Evolutionary conservation across 2,329 filamentous ascomycete species (phyloP).

Genomic region (Paracamarosporium sp.): DNA sequence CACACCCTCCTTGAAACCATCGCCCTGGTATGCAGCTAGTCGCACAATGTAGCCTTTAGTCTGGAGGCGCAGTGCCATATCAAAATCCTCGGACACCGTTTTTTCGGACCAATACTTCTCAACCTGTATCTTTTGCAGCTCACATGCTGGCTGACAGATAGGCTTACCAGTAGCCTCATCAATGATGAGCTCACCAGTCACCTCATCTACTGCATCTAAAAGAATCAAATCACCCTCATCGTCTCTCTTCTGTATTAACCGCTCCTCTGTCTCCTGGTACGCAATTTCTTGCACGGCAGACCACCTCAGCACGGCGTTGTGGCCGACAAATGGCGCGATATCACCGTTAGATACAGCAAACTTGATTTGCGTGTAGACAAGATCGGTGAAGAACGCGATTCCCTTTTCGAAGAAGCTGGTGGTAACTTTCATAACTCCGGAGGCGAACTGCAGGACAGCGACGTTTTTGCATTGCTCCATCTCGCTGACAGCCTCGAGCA

Average conservation of each 20-base stretch:
- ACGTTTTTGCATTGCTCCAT: constrained; percentile 83
- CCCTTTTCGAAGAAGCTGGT: constrained; percentile 77
- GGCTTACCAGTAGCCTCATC: not conserved
- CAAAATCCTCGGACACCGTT: constrained; percentile 80
- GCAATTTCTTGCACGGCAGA: constrained; percentile 65
- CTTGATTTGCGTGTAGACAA: constrained; percentile 76
- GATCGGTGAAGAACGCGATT: constrained; percentile 80
- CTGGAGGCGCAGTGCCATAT: constrained; percentile 76
- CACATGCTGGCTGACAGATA: not conserved
- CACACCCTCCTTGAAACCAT: constrained; percentile 76
- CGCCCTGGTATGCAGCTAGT: constrained; percentile 71
- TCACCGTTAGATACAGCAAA: constrained; percentile 76
- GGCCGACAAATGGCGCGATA: constrained; percentile 76
- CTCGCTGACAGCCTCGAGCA: constrained; percentile 80
- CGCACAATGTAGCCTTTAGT: constrained; percentile 72
- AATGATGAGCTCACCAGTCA: not conserved
- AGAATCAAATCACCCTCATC: not conserved
- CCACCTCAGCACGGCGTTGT: constrained; percentile 80
- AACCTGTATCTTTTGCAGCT: not conserved
- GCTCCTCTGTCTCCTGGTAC: constrained; percentile 16
- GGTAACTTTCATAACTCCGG: constrained; percentile 74
- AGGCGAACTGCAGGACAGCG: constrained; percentile 77
- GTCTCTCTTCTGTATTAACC: constrained; percentile 60
- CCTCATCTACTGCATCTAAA: not conserved
- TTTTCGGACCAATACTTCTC: constrained; percentile 72